Base-by-base conservation (phyloP, 768 basidiomycete species). In the Tylopilus plumbeoviolaceoides region DNA sequence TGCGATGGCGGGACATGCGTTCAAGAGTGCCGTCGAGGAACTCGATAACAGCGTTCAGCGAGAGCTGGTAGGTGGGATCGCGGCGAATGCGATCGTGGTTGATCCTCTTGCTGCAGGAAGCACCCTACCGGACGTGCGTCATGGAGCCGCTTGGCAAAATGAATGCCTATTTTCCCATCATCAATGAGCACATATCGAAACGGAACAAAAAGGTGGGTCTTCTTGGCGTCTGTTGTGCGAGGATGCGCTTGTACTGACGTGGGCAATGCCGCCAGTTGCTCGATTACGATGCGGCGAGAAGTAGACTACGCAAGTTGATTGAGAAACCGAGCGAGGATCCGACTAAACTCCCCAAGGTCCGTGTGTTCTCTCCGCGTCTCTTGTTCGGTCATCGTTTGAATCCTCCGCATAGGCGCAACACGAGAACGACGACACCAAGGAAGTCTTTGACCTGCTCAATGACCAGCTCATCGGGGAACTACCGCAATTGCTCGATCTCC, bases 111-210 rank as follows among this genome's bases (percentile, higher is more conserved):
- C 46, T 12, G 11, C 59, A 98, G 94, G 97, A 99, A 56, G 84
- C 82, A 2, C 95, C 97, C 5, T 99, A 89, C 73, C 84, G 97
- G 28, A 92, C 93, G 25, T 92, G 95, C 21, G 87, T 98, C 46
- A 85, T 95, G 50, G 97, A 98, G 64, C 97, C 97, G 3, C 75
- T 98, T 4, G 94, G 95, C 3, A 97, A 95, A 75, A 91, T 99
- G 85, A 92, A 91, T 66, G 87, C 90, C 0, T 97, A 97, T 70
- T 95, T 92, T 72, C 91, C 93, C 4, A 73, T 91, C 30, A 84
- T 98, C 68, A 97, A 97, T 66, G 91, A 95, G 53, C 91, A 95
- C 51, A 92, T 99, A 57, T 55, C 81, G 48, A 99, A 99, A 72
- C 83, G 97, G 48, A 90, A 95, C 73, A 95, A 99, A 78, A 99